Conservation (phyloP, 768 basidiomycete species). For the Suillus bovinus region DNA sequence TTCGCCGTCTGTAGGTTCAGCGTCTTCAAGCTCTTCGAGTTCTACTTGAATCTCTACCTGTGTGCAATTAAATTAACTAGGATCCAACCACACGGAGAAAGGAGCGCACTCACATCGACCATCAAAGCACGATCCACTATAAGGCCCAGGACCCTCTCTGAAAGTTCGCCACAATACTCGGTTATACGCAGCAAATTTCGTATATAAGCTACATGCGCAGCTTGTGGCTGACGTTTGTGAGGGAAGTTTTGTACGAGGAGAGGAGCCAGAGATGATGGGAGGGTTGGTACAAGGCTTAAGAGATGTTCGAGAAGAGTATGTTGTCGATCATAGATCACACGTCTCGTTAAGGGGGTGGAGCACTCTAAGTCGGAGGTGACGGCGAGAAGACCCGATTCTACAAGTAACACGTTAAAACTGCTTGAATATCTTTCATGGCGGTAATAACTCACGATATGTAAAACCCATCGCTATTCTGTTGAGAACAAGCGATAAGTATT, state of each 20-base stretch:
- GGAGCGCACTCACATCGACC: constrained; percentile 74
- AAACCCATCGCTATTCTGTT: constrained; percentile 82
- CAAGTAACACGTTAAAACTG: constrained; percentile 10
- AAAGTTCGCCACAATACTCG: constrained; percentile 85
- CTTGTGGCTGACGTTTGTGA: constrained; percentile 84
- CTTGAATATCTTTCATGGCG: constrained; percentile 4
- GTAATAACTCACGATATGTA: constrained; percentile 72
- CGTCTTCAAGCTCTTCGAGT: constrained; percentile 85
- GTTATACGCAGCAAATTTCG: constrained; percentile 83
- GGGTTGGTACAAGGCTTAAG: constrained; percentile 88
- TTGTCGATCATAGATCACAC: constrained; percentile 81
- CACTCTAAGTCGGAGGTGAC: constrained; percentile 58
- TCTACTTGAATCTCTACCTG: constrained; percentile 99
- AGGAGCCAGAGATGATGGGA: constrained; percentile 84
- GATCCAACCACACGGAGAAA: neutral
- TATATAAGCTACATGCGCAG: constrained; percentile 84
- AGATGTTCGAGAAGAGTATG: constrained; percentile 86
- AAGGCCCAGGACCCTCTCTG: constrained; percentile 79
- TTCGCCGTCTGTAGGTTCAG: constrained; percentile 49
- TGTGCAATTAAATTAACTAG: neutral
- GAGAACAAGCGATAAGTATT: constrained; percentile 86
- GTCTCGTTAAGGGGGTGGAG: constrained; percentile 75
- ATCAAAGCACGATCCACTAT: constrained; percentile 94
- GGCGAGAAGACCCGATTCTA: constrained; percentile 74
- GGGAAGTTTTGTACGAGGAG: constrained; percentile 86